phyloP scores from a whole-genome alignment of 495 filamentous ascomycete genomes.

The Penicillium ucsense region DNA sequence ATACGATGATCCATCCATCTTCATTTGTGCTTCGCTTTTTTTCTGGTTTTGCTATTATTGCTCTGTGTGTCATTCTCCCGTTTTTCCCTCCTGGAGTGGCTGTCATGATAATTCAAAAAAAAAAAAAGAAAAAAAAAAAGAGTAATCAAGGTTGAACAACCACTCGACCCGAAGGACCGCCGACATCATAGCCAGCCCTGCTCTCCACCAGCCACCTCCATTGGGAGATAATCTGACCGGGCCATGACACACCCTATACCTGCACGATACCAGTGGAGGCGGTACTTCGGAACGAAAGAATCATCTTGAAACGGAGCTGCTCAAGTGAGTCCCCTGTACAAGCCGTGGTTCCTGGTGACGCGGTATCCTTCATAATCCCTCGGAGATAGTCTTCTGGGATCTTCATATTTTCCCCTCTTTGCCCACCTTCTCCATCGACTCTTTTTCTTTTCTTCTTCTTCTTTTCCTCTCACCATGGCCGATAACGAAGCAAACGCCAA shows the following conservation, averaged over 20 bases:
- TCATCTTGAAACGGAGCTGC: no score
- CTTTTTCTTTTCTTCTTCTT: slow-evolving; percentile 6
- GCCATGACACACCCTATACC: no score
- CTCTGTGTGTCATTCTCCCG: neutral
- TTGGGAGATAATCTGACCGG: no score
- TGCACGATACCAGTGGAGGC: no score
- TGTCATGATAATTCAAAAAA: slow-evolving; percentile 8
- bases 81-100: slow-evolving; percentile 7
- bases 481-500: slow-evolving; percentile 25
- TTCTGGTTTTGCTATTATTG: no score
- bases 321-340: neutral
- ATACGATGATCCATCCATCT: neutral
- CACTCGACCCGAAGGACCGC: slow-evolving; percentile 1
- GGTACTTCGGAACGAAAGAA: no score
- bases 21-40: no score
- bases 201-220: neutral
- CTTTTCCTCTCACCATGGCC: slow-evolving; percentile 29
- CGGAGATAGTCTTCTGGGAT: slow-evolving; percentile 1
- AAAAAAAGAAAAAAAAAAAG: no score
- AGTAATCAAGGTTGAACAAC: slow-evolving; percentile 11
- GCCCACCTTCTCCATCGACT: slow-evolving; percentile 1
- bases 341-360: slow-evolving; percentile 4
- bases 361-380: slow-evolving; percentile 13
- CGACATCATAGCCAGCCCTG: slow-evolving; percentile 15
- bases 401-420: slow-evolving; percentile 19